Base-by-base conservation (phyloP, 768 basidiomycete species). In the Kwoniella mangroviensis region DNA sequence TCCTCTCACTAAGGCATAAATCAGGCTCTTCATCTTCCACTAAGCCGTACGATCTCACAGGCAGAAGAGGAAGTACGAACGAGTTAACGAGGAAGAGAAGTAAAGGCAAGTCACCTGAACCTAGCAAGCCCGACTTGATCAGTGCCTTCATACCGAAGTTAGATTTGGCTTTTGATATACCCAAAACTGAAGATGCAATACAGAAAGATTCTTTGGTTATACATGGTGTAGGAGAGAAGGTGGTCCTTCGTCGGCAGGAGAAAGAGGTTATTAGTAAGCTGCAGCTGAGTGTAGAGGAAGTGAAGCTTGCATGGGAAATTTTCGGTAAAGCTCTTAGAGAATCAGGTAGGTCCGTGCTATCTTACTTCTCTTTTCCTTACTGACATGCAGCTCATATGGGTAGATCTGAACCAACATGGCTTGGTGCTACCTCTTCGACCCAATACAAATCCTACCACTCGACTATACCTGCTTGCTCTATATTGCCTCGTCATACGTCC, bases 251-350 rank as follows among this genome's bases (percentile, higher is more conserved):
- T 1, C 28, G 10, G 22, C 69, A 68, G 19, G 77, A 79, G 66
- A 17, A 45, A 21, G 63, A 55, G 40, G 41, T 72, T 43, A 34
- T 79, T 13, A 51, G 62, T 10, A 49, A 57, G 5, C 41, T 73
- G 21, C 56, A 40, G 28, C 62, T 72, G 43, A 57, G 51, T 9
- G 24, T 54, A 5, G 73, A 71, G 15, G 73, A 79, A 42, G 73
- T 75, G 17, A 62, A 24, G 26, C 26, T 63, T 17, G 68, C 49
- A n/a, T 79, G 76, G 74, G 65, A 63, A 24, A 13, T 59, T 12
- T 68, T 77, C 15, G 78, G 75, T 1, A 52, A 64, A 40, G 67
- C 57, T 2, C 52, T 79, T 52, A 58, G 42, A 63, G 63, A 71
- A 40, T 67, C 53, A 17, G 73, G 78, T 79, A 64, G 63, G 75